Percentiles rank a stretch among this genome's conserved stretches.
phyloP scores from a whole-genome alignment of 768 basidiomycete genomes.

The Rubroboletus satanas region DNA sequence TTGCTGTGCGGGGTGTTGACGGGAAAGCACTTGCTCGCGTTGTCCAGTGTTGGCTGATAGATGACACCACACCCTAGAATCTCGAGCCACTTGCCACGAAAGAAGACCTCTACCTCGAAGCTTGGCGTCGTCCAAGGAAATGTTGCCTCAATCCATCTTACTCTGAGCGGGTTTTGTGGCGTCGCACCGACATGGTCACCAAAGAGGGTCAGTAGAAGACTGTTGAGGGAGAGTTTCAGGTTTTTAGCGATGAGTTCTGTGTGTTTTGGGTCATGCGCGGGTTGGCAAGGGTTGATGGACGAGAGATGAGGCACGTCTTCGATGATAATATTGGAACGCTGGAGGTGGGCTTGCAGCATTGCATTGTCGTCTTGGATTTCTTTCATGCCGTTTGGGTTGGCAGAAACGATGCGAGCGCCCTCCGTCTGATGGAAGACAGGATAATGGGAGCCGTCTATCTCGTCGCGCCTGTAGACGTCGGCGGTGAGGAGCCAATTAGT shows the following conservation, averaged over 20 bases:
- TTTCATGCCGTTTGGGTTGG: conserved; percentile 51
- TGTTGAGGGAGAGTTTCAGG: conserved; percentile 86
- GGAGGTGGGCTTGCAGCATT: conserved; percentile 54
- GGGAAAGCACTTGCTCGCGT: conserved; percentile 60
- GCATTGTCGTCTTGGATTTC: conserved; percentile 72
- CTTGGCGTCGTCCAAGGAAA: conserved; percentile 98
- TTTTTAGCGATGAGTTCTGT: conserved; percentile 77
- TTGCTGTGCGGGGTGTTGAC: neutral
- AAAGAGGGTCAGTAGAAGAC: conserved; percentile 79
- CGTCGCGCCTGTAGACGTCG: conserved; percentile 97
- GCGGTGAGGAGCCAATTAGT: conserved; percentile 89
- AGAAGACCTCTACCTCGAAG: conserved; percentile 97
- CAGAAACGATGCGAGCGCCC: conserved; percentile 78
- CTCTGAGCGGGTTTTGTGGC: conserved; percentile 67
- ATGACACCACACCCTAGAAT: conserved; percentile 94
- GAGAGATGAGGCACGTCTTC: conserved; percentile 79
- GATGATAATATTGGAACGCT: conserved; percentile 74
- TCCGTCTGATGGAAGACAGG: conserved; percentile 99
- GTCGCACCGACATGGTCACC: conserved; percentile 51
- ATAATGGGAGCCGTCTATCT: conserved; percentile 95
- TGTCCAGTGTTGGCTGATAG: conserved; percentile 81
- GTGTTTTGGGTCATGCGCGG: conserved; percentile 66
- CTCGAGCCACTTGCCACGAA: conserved; percentile 94
- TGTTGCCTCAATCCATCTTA: conserved; percentile 97
- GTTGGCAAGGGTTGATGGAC: conserved; percentile 76